Base-by-base conservation (phyloP, 345 rosid species). In the Brassica nigra region DNA sequence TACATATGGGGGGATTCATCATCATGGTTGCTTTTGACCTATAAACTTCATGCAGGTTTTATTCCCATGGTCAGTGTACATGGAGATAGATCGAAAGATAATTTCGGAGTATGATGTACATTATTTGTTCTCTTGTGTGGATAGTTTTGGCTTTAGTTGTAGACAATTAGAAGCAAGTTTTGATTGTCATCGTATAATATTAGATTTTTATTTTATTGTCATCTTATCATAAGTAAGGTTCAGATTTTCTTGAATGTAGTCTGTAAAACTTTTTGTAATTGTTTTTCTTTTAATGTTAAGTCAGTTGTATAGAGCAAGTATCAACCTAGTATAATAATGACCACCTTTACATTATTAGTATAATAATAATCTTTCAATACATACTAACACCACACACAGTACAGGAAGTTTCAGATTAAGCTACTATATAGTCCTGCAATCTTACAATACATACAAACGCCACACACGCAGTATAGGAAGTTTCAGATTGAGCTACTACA, bases 1-100 rank as follows among this genome's bases (percentile, higher is more conserved):
- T 27, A 27, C 8, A 55, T 14, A 20, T n/a, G 34, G 52, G 23
- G 64, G 62, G 2, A 18, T 70, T 69, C 12, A 69, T 69, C 54
- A 49, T 70, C 70, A 77, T 69, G 75, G 47, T 2, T 39, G 12
- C 30, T 68, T 67, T 30, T 77, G 62, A 62, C 15, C 61, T 70
- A 16, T 62, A 39, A 77, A 70, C 39, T 39, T 16, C 9, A 15
- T 64, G 63, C 44, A 57, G 73, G 55, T 37, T 57, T 58, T 37
- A 66, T 14, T 75, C 14, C 12, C 33, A 34, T 62, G 70, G 64
- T 49, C 58, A 52, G 0, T 77, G 76, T 77, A 77, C 76, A 70
- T 4, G 36, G 66, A 47, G n/a, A 36, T 36, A 36, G 8, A 36
- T 36, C 42, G 9, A 36, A 36, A 7, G 42, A 36, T 8, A 36